A percentile compares a stretch with the other conserved stretches of the same genome.
Conservation (phyloP, 805 yeast genomes). For the Wickerhamomyces silvicola region DNA sequence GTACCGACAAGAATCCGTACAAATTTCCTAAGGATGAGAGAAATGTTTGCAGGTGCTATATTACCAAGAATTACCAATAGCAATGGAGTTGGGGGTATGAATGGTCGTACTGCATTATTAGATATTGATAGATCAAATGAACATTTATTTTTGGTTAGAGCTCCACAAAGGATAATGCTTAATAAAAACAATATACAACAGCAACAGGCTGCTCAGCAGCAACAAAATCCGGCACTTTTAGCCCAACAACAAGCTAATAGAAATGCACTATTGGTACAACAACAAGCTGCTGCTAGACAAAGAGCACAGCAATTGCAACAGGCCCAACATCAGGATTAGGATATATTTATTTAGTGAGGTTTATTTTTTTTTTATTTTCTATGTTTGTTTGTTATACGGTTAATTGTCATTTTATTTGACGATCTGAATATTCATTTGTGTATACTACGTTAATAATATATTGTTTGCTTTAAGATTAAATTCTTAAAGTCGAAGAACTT, state of each 20-base stretch:
- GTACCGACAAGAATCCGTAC: slow-evolving; percentile 67
- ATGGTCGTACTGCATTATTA: slow-evolving; percentile 72
- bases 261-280: slow-evolving; percentile 8
- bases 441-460: no score
- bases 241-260: slow-evolving; percentile 8
- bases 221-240: slow-evolving; percentile 9
- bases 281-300: slow-evolving; percentile 11
- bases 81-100: slow-evolving; percentile 64
- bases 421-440: no score
- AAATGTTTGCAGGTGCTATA: slow-evolving; percentile 85
- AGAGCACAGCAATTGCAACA: slow-evolving; percentile 23
- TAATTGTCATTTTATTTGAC: no score
- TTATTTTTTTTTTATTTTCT: no score
- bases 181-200: slow-evolving; percentile 14
- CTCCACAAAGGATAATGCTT: slow-evolving; percentile 36
- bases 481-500: no score
- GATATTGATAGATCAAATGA: slow-evolving; percentile 67
- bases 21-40: slow-evolving; percentile 80
- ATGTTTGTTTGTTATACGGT: no score
- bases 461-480: no score
- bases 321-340: slow-evolving; percentile 17
- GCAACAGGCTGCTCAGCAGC: slow-evolving; percentile 3
- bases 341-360: no score
- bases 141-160: slow-evolving; percentile 48
- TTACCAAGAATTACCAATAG: slow-evolving; percentile 53